These are phyloP conservation scores for Debaryomyces sp. DNA, from an alignment of 1,139 yeast genomes.

Conservation along the genomic window DNA sequence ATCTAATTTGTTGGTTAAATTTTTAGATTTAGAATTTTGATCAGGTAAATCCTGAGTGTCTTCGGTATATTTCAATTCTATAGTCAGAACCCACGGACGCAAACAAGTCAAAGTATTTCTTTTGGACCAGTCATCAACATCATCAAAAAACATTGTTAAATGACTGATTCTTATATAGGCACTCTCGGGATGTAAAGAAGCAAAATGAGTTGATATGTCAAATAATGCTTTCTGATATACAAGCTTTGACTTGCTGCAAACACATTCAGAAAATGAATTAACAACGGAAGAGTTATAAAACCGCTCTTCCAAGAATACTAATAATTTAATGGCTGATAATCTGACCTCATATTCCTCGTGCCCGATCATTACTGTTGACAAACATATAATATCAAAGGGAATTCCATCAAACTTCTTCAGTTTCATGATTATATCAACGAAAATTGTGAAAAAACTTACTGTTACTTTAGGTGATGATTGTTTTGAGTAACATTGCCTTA, in stretches of 20 bases:
- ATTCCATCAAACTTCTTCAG: conserved; percentile 43
- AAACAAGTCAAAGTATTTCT: conserved; percentile 79
- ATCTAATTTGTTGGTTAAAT: conserved; percentile 28
- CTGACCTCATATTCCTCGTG: conserved; percentile 64
- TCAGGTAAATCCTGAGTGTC: conserved; percentile 11
- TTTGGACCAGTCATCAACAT: conserved; percentile 57
- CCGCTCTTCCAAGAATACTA: conserved; percentile 57
- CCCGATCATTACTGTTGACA: conserved; percentile 72
- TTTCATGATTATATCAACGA: conserved; percentile 60
- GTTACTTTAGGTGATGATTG: conserved; percentile 54
- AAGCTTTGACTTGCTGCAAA: conserved; percentile 67
- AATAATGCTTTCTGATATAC: conserved; percentile 78
- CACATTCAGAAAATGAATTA: conserved; percentile 58
- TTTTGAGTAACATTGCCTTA: conserved; percentile 67
- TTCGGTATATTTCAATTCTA: conserved; percentile 55
- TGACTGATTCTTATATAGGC: conserved; percentile 69
- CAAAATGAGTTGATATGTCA: conserved; percentile 62
- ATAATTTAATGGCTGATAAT: conserved; percentile 59
- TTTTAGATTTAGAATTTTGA: conserved; percentile 7
- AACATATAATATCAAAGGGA: conserved; percentile 61
- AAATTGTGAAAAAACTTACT: conserved; percentile 69
- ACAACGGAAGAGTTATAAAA: conserved; percentile 48
- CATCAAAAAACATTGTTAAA: conserved; percentile 67
- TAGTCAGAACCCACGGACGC: conserved; percentile 87
- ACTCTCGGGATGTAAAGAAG: conserved; percentile 55